Conservation (phyloP, 2,329 filamentous ascomycete species). For the Phialemoniopsis sp. region DNA sequence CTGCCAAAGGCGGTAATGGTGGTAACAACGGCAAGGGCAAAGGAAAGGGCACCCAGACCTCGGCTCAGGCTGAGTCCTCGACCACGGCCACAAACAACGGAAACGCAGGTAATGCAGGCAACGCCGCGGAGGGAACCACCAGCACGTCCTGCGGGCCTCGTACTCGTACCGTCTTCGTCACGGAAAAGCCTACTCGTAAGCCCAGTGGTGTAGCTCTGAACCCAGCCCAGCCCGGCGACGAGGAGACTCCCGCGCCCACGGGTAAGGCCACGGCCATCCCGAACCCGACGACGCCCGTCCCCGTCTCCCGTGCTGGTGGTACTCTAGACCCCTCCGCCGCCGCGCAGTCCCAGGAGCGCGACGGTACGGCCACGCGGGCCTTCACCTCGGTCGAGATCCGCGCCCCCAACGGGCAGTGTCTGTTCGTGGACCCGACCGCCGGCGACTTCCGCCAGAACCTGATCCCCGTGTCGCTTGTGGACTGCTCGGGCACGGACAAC, state of each 20-base stretch:
- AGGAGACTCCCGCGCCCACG: not conserved
- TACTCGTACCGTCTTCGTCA: not conserved
- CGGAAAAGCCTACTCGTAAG: not conserved
- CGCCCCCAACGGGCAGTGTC: conserved; percentile 42
- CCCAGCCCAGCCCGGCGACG: not conserved
- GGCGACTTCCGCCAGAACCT: conserved; percentile 52
- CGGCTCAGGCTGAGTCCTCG: too few species aligned
- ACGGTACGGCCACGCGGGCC: conserved; percentile 39
- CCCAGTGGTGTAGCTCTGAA: not conserved
- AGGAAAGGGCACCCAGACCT: not conserved
- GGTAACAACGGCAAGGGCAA: conserved; percentile 1
- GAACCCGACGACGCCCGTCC: conserved; percentile 35
- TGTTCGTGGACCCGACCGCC: conserved; percentile 46
- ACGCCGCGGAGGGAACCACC: too few species aligned
- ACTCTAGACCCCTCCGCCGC: conserved; percentile 43
- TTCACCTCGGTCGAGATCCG: conserved; percentile 40
- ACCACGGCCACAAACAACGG: conserved; percentile 2
- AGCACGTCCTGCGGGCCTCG: not conserved
- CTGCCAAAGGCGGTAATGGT: not conserved
- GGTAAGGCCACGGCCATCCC: conserved; percentile 20
- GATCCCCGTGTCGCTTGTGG: conserved; percentile 40
- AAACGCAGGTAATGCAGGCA: not conserved
- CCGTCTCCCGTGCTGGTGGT: conserved; percentile 47
- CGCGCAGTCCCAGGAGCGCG: conserved; percentile 41
- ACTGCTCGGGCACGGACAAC: conserved; percentile 37